phyloP scores from a whole-genome alignment of 345 rosid species.

The Citropsis articulata region DNA sequence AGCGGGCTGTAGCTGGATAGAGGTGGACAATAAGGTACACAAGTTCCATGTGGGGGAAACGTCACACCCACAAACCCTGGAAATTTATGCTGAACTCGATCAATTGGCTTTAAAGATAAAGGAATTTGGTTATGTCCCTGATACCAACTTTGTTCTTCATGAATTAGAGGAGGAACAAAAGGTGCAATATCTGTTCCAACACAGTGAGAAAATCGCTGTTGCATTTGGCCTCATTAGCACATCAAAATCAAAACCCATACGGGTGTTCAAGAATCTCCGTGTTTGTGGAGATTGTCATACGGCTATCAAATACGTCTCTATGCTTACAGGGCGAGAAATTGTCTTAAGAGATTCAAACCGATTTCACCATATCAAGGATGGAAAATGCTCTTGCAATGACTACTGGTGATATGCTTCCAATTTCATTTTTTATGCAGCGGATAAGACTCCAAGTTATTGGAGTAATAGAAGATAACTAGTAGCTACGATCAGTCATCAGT shows the following conservation, averaged over 20 bases:
- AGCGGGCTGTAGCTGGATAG: slow-evolving; percentile 85
- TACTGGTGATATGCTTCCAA: slow-evolving; percentile 43
- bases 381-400: slow-evolving; percentile 77
- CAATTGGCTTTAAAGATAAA: slow-evolving; percentile 41
- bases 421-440: neutral
- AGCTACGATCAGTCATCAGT: neutral
- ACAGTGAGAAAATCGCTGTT: slow-evolving; percentile 81
- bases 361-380: slow-evolving; percentile 74
- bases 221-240: slow-evolving; percentile 67
- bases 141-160: slow-evolving; percentile 68
- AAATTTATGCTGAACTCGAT: slow-evolving; percentile 49
- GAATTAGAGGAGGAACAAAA: slow-evolving; percentile 61
- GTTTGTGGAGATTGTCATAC: slow-evolving; percentile 74
- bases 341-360: slow-evolving; percentile 72
- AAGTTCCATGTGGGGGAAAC: slow-evolving; percentile 74
- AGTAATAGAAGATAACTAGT: neutral
- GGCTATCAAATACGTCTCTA: slow-evolving; percentile 61
- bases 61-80: slow-evolving; percentile 44
- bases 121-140: slow-evolving; percentile 60
- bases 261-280: slow-evolving; percentile 70
- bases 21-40: slow-evolving; percentile 55
- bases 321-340: slow-evolving; percentile 52
- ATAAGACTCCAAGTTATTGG: neutral
- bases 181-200: slow-evolving; percentile 60
- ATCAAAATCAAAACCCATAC: slow-evolving; percentile 42